These are phyloP conservation scores for Urostyla sp. DNA, from an alignment of 73 alveolate species.

Conservation along the genomic window DNA sequence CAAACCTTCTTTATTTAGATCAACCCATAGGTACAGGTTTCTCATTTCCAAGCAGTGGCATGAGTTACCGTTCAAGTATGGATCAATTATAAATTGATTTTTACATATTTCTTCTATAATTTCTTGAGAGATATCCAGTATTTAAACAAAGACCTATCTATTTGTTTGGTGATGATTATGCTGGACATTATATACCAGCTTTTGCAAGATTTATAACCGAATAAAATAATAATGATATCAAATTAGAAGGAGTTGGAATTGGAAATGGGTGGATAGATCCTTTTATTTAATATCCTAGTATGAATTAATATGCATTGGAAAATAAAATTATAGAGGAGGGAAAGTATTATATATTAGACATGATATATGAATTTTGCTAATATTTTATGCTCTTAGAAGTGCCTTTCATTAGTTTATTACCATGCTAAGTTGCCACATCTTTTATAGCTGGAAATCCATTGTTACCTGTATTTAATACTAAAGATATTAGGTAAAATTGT, in stretches of 20 bases:
- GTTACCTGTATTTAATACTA: slow-evolving; percentile 71
- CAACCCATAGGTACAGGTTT: slow-evolving; percentile 86
- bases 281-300: slow-evolving; percentile 62
- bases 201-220: slow-evolving; percentile 60
- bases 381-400: slow-evolving; percentile 35
- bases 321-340: slow-evolving; percentile 54
- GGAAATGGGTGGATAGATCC: slow-evolving; percentile 68
- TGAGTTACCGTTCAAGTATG: slow-evolving; percentile 56
- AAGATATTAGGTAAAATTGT: slow-evolving; percentile 73
- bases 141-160: slow-evolving; percentile 63
- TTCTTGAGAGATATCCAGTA: slow-evolving; percentile 66
- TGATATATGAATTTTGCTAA: slow-evolving; percentile 34
- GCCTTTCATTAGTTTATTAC: slow-evolving; percentile 46
- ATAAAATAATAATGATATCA: background rate
- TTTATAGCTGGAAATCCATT: slow-evolving; percentile 66
- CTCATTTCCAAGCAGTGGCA: slow-evolving; percentile 30
- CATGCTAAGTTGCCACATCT: too few relatives aligned
- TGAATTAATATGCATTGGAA: slow-evolving; percentile 62
- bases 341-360: slow-evolving; percentile 1
- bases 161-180: slow-evolving; percentile 90
- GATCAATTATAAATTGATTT: slow-evolving; percentile 68
- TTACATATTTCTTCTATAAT: slow-evolving; percentile 66
- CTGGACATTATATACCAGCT: slow-evolving; percentile 89
- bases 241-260: slow-evolving; percentile 7
- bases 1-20: slow-evolving; percentile 81